A percentile compares a stretch with the other conserved stretches of the same genome.
Conservation (phyloP, 2,329 filamentous ascomycete species). For the Botrytis galanthina region DNA sequence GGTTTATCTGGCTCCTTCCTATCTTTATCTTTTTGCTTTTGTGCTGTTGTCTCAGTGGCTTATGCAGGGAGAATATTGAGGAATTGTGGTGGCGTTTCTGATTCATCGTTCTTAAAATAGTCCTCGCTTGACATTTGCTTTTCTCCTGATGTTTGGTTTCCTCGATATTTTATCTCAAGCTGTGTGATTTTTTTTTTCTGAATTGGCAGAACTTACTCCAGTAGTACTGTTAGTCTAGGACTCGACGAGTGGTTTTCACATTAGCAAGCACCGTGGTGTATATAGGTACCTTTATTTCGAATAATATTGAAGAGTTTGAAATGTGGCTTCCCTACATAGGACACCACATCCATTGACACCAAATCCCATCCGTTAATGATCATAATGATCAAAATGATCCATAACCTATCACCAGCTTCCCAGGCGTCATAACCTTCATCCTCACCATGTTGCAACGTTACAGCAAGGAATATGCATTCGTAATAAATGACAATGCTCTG, state of each 20-base stretch:
- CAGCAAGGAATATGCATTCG: not conserved
- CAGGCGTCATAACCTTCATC: not conserved
- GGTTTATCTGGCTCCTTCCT: constrained; percentile 1
- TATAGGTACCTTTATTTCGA: not conserved
- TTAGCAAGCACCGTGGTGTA: not conserved
- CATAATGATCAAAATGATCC: not conserved
- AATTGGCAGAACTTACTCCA: not conserved
- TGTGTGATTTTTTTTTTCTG: not conserved
- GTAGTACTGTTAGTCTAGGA: not conserved
- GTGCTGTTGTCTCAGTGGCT: not conserved
- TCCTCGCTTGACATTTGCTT: constrained; percentile 7
- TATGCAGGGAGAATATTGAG: constrained; percentile 8
- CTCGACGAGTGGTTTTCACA: no score
- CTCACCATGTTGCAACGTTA: not conserved
- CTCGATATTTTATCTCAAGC: no score
- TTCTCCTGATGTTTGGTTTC: not conserved
- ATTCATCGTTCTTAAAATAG: not conserved
- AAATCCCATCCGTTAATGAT: not conserved
- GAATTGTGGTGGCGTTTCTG: constrained; percentile 15
- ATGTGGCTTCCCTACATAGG: not conserved
- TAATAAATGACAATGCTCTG: no score
- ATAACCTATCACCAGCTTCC: not conserved
- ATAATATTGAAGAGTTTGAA: not conserved
- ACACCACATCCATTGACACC: not conserved
- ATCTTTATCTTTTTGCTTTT: constrained; percentile 1